Conservation (phyloP, 495 filamentous ascomycete species). For the Apodospora peruviana region DNA sequence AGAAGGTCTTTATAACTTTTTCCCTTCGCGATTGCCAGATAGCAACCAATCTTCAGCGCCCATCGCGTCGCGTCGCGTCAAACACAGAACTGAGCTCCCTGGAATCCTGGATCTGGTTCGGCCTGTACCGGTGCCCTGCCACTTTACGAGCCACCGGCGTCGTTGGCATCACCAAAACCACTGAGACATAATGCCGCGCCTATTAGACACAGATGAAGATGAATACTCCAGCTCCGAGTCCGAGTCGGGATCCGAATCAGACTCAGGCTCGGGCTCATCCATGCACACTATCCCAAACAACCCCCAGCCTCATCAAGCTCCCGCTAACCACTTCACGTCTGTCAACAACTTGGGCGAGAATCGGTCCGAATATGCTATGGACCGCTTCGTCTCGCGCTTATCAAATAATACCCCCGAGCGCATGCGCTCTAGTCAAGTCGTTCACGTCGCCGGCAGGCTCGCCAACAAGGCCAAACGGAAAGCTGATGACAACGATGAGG, state of each 20-base stretch:
- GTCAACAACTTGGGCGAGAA: neutral
- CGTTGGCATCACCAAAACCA: too few relatives aligned
- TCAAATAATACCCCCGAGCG: neutral
- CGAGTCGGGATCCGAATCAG: neutral
- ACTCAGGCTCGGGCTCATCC: neutral
- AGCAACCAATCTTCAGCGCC: too few relatives aligned
- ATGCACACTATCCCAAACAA: neutral
- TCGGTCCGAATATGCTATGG: neutral
- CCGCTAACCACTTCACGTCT: neutral
- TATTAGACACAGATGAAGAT: neutral
- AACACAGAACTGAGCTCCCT: too few relatives aligned
- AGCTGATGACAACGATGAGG: neutral
- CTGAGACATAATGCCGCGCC: neutral
- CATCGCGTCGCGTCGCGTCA: too few relatives aligned
- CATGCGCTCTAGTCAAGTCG: neutral
- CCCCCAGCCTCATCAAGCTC: neutral
- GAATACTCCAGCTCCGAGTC: neutral
- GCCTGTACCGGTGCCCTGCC: too few relatives aligned
- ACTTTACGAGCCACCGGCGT: too few relatives aligned
- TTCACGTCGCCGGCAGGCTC: conserved; percentile 3
- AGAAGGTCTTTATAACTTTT: too few relatives aligned
- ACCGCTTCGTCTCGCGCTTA: neutral
- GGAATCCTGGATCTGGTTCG: too few relatives aligned
- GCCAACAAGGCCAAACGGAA: conserved; percentile 7
- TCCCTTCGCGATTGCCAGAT: too few relatives aligned